A percentile compares a stretch with the other conserved stretches of the same genome.
Evolutionary conservation across 495 filamentous ascomycete species (phyloP).

Genomic region (Neurospora sublineolata): DNA sequence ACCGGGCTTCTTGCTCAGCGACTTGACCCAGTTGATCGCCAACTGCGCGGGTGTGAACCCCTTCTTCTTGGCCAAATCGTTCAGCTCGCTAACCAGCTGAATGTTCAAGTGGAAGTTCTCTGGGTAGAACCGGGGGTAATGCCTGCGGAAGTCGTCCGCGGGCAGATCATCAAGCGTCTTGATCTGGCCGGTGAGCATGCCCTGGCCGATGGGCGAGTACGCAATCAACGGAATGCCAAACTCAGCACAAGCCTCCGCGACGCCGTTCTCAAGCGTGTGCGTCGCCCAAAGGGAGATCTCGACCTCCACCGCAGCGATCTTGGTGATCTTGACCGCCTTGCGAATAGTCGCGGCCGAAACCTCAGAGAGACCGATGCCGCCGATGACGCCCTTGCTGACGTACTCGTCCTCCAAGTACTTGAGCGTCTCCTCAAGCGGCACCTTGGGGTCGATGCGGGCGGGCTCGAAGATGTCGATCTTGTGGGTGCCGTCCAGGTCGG

Average conservation of each 20-base stretch:
- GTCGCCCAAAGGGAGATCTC: slow-evolving; percentile 62
- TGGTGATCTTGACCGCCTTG: slow-evolving; percentile 53
- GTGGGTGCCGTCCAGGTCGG: slow-evolving; percentile 55
- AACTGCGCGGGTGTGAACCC: slow-evolving; percentile 61
- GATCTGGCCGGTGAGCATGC: slow-evolving; percentile 50
- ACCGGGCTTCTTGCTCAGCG: slow-evolving; percentile 45
- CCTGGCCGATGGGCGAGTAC: slow-evolving; percentile 40
- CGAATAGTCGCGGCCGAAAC: slow-evolving; percentile 61
- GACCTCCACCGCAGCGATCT: slow-evolving; percentile 65
- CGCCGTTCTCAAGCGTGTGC: slow-evolving; percentile 55
- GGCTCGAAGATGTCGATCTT: slow-evolving; percentile 71
- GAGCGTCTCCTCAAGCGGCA: slow-evolving; percentile 30
- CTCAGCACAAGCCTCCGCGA: slow-evolving; percentile 55
- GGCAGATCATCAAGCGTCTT: slow-evolving; percentile 52
- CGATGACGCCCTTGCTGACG: slow-evolving; percentile 65
- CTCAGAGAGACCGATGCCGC: slow-evolving; percentile 64
- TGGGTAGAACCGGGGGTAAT: slow-evolving; percentile 51
- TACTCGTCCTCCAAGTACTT: slow-evolving; percentile 41
- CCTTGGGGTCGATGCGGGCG: slow-evolving; percentile 53
- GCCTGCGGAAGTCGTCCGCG: slow-evolving; percentile 41
- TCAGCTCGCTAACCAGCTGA: slow-evolving; percentile 53
- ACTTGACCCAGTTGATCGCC: slow-evolving; percentile 60
- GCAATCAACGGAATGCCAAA: slow-evolving; percentile 63
- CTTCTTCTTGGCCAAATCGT: slow-evolving; percentile 56
- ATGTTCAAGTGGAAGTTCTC: slow-evolving; percentile 63